phyloP scores from a whole-genome alignment of 2,329 filamentous ascomycete genomes.

The Sporothrix curviconia region DNA sequence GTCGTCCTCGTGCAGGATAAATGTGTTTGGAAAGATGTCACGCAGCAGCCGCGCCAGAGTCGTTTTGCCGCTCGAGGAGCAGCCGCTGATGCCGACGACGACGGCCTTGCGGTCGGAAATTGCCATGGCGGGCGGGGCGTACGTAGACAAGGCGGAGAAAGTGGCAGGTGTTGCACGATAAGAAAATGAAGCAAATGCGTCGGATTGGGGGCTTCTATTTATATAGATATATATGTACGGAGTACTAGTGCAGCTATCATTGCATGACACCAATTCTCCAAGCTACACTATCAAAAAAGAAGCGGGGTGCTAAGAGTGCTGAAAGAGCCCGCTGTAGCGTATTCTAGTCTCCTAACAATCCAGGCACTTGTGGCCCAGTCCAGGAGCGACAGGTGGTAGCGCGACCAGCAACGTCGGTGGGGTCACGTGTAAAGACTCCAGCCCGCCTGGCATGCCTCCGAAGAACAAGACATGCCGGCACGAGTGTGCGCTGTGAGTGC shows the following conservation, averaged over 20 bases:
- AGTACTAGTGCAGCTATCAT: background rate
- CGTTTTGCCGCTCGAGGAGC: slow-evolving; percentile 91
- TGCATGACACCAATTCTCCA: no score
- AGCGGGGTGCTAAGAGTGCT: slow-evolving; percentile 3
- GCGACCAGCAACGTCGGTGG: background rate
- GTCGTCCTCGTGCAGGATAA: slow-evolving; percentile 91
- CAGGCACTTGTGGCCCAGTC: background rate
- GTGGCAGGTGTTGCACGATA: background rate
- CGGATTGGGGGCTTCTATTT: slow-evolving; percentile 2
- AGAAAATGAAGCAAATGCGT: slow-evolving; percentile 2
- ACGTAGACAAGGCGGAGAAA: background rate
- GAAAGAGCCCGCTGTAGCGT: background rate
- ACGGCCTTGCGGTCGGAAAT: slow-evolving; percentile 41
- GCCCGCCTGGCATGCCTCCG: no score
- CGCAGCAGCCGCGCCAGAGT: slow-evolving; percentile 81
- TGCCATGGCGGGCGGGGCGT: slow-evolving; percentile 10
- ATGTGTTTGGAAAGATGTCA: slow-evolving; percentile 69
- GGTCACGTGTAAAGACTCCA: no score
- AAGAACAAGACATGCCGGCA: no score
- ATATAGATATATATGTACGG: no score
- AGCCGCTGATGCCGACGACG: slow-evolving; percentile 77
- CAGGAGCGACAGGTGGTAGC: background rate
- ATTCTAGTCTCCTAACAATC: background rate
- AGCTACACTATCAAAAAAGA: no score
- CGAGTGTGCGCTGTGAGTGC: no score